phyloP scores from a whole-genome alignment of 1,139 yeast species.

The Saccharomyces hybrid region DNA sequence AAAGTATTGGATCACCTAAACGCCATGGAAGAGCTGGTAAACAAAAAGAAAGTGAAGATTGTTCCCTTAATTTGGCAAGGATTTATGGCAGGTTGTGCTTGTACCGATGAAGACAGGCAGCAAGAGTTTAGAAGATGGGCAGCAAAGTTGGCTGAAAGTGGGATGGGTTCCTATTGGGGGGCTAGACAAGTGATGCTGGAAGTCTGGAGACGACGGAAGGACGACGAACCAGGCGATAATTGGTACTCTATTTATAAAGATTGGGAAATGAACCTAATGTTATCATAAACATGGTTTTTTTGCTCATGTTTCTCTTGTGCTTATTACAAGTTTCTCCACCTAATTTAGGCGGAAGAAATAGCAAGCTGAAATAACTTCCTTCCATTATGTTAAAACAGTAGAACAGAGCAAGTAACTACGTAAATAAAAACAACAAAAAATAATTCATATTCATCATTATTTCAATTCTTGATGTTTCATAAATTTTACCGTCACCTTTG shows the following conservation, averaged over 20 bases:
- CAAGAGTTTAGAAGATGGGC: slow-evolving; percentile 72
- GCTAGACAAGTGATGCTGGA: slow-evolving; percentile 79
- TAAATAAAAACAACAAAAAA: too few species aligned
- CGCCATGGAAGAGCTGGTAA: slow-evolving; percentile 50
- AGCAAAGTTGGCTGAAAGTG: slow-evolving; percentile 63
- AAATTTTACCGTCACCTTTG: too few species aligned
- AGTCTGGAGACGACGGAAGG: slow-evolving; percentile 71
- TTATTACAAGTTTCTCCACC: too few species aligned
- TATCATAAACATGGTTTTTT: slow-evolving; percentile 23
- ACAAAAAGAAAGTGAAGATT: slow-evolving; percentile 48
- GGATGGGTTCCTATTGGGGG: slow-evolving; percentile 80
- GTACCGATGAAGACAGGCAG: slow-evolving; percentile 51
- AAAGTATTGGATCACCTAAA: slow-evolving; percentile 59
- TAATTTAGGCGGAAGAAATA: background rate
- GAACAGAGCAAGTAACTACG: too few species aligned
- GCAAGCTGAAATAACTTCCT: too few species aligned
- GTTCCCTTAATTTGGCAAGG: slow-evolving; percentile 87
- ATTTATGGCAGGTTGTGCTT: slow-evolving; percentile 82
- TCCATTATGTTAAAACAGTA: too few species aligned
- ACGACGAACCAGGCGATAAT: slow-evolving; percentile 49
- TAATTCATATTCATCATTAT: too few species aligned
- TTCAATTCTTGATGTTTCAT: too few species aligned
- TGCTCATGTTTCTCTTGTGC: too few species aligned
- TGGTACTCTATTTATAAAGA: slow-evolving; percentile 78
- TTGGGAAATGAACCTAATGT: slow-evolving; percentile 81